phyloP scores from a whole-genome alignment of 192 early-diverging fungal genomes.

The Rhizophagus prolifer region DNA sequence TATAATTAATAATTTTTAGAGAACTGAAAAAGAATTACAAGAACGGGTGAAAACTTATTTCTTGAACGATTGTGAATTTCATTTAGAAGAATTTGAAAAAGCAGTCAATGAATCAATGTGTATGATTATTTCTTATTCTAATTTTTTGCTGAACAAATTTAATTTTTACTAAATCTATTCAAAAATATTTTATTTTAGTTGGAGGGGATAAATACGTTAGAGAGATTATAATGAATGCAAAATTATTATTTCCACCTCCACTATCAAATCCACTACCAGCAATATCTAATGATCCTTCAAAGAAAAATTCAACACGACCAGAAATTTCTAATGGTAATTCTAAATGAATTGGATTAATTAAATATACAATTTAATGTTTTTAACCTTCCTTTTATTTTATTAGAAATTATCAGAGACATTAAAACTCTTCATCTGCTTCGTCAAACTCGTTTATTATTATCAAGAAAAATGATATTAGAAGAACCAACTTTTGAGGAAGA shows the following conservation, averaged over 20 bases:
- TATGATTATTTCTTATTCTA: constrained; percentile 11
- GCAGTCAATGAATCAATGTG: constrained; percentile 38
- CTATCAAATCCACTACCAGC: background rate
- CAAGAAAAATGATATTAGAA: background rate
- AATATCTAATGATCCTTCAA: background rate
- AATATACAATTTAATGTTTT: background rate
- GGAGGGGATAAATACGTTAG: constrained; percentile 17
- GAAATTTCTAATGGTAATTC: background rate
- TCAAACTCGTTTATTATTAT: constrained; percentile 18
- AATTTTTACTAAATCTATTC: background rate
- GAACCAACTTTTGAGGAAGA: background rate
- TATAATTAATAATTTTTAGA: constrained; percentile 30
- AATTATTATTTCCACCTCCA: constrained; percentile 21
- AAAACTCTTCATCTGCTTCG: constrained; percentile 13
- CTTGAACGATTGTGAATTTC: constrained; percentile 18
- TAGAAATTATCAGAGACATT: background rate
- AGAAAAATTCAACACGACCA: background rate
- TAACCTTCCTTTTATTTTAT: background rate
- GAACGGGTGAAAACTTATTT: background rate
- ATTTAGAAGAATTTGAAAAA: constrained; percentile 32
- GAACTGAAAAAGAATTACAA: constrained; percentile 20
- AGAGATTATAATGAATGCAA: constrained; percentile 24
- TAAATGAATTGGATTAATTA: background rate
- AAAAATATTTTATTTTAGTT: background rate
- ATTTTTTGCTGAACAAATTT: background rate